A percentile compares a stretch with the other conserved stretches of the same genome.
phyloP scores from a whole-genome alignment of 2,329 filamentous ascomycete species.

The Apiospora malaysiana region DNA sequence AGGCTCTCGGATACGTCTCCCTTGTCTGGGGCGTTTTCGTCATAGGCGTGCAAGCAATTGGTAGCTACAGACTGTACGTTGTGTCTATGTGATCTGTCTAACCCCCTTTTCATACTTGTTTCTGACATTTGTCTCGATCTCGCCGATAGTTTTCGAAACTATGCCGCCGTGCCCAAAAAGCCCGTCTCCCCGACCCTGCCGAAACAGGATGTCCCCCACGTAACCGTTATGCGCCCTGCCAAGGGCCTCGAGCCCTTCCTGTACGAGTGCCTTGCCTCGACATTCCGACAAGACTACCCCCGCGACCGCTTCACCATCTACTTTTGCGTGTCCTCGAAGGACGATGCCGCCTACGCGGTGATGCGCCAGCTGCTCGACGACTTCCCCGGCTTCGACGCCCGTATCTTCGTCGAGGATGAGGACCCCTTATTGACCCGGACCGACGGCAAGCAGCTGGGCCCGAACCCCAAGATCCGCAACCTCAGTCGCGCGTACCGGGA shows the following conservation, averaged over 20 bases:
- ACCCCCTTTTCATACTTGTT: neutral
- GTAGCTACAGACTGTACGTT: conserved; percentile 60
- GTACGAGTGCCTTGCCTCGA: conserved; percentile 90
- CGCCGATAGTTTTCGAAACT: conserved; percentile 55
- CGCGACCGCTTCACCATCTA: conserved; percentile 75
- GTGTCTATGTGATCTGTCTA: conserved; percentile 2
- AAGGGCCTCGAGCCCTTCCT: conserved; percentile 90
- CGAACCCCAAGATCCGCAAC: conserved; percentile 98
- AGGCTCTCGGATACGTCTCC: conserved; percentile 51
- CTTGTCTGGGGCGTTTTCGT: conserved; percentile 60
- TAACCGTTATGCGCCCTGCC: conserved; percentile 91
- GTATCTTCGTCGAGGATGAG: conserved; percentile 80
- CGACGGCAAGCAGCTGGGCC: conserved; percentile 67
- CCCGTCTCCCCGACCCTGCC: conserved; percentile 58
- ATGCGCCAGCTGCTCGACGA: conserved; percentile 75
- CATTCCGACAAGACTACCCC: conserved; percentile 84
- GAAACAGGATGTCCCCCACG: conserved; percentile 69
- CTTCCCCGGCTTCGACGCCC: conserved; percentile 73
- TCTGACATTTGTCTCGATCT: conserved; percentile 15
- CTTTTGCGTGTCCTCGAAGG: conserved; percentile 78
- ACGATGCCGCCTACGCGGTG: conserved; percentile 79
- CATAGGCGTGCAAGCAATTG: conserved; percentile 60
- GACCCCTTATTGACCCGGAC: conserved; percentile 67
- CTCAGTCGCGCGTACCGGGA: conserved; percentile 93
- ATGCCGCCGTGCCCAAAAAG: conserved; percentile 54